These are phyloP conservation scores for Hura crepitans DNA, from an alignment of 441 rosid species.

Conservation along the genomic window DNA sequence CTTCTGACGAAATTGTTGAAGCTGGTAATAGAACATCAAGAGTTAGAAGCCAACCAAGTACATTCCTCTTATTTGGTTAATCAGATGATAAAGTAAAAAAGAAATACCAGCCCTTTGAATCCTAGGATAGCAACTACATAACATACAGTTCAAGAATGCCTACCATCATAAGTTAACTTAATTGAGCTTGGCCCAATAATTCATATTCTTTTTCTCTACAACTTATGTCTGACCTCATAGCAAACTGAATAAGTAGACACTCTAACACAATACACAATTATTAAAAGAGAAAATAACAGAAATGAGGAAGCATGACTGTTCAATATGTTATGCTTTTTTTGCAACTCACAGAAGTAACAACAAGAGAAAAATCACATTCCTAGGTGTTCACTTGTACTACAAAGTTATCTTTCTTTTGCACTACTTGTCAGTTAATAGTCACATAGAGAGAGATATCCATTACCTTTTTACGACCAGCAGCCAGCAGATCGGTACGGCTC, in stretches of 20 bases:
- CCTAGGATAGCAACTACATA: neutral
- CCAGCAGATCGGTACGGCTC: slow-evolving; percentile 83
- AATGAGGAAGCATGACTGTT: neutral
- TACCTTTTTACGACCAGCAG: slow-evolving; percentile 96
- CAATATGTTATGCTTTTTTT: neutral
- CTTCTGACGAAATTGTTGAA: slow-evolving; percentile 97
- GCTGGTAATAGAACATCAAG: slow-evolving; percentile 42
- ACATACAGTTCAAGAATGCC: neutral
- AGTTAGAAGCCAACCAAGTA: slow-evolving; percentile 15
- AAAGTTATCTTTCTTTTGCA: neutral
- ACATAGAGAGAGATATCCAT: neutral
- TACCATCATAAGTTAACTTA: neutral
- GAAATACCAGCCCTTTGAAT: neutral
- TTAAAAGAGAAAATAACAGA: neutral
- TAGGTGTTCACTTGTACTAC: neutral
- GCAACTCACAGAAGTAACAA: neutral
- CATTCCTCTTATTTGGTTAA: neutral
- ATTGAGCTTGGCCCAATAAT: neutral
- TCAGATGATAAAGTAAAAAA: neutral
- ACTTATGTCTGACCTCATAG: neutral
- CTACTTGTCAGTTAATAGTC: neutral
- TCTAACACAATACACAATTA: neutral
- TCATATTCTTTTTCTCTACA: neutral
- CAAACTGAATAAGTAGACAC: neutral
- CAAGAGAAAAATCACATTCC: neutral